These are phyloP conservation scores for Metarhizium rileyi DNA, from an alignment of 2,329 filamentous ascomycete species.

Conservation along the genomic window DNA sequence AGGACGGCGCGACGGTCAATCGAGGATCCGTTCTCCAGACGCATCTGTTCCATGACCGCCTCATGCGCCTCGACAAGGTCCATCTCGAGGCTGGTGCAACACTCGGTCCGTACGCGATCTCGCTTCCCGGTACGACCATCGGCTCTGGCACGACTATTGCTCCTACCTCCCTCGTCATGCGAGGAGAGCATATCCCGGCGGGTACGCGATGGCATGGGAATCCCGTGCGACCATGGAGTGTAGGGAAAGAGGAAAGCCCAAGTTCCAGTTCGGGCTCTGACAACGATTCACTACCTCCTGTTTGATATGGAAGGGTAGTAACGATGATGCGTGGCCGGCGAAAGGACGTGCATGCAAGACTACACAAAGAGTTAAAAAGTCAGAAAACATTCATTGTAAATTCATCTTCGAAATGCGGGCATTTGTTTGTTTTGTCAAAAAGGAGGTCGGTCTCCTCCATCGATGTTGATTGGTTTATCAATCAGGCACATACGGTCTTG, in stretches of 20 bases:
- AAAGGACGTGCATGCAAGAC: no score
- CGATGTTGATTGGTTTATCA: not conserved
- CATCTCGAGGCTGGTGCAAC: constrained; percentile 11
- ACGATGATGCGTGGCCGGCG: no score
- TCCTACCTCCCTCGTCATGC: constrained; percentile 13
- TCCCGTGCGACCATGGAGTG: constrained; percentile 11
- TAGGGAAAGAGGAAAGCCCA: not conserved
- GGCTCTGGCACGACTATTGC: constrained; percentile 12
- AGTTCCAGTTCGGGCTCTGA: not conserved
- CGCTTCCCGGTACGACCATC: constrained; percentile 12
- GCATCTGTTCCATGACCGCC: constrained; percentile 13
- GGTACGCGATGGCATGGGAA: constrained; percentile 14
- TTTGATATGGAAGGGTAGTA: not conserved
- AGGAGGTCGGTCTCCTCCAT: no score
- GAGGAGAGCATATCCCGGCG: constrained; percentile 12
- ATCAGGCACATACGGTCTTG: no score
- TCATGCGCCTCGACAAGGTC: constrained; percentile 14
- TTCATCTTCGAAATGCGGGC: not conserved
- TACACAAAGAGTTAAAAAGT: no score
- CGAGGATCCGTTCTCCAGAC: constrained; percentile 13
- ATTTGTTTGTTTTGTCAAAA: not conserved
- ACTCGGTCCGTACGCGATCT: constrained; percentile 10
- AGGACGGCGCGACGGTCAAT: constrained; percentile 12
- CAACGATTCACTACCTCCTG: not conserved
- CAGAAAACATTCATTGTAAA: not conserved